These are phyloP conservation scores for Hordeum marinum DNA, from an alignment of 176 grass and related monocot genomes.

Conservation along the genomic window DNA sequence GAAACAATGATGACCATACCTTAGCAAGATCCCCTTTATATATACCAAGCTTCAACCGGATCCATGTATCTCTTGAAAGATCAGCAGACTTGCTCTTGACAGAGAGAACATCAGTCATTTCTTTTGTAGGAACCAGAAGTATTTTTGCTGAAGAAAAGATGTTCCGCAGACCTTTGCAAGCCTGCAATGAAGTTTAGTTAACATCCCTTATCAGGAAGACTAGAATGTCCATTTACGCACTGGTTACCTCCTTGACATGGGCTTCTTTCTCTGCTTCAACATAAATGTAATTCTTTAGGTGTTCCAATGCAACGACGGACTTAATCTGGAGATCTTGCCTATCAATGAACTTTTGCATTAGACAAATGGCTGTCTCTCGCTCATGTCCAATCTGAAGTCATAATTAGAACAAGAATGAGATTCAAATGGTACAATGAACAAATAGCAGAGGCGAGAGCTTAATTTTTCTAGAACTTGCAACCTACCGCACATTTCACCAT, in stretches of 20 bases:
- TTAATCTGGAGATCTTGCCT: constrained; percentile 60
- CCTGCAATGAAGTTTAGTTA: constrained; percentile 38
- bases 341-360: constrained; percentile 90
- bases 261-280: constrained; percentile 82
- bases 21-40: constrained; percentile 94
- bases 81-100: constrained; percentile 70
- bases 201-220: neutral
- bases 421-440: constrained; percentile 24
- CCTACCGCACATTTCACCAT: constrained; percentile 94
- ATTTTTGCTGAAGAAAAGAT: constrained; percentile 68
- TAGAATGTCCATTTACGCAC: constrained; percentile 22
- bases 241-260: constrained; percentile 74
- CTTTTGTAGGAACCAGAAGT: constrained; percentile 62
- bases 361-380: constrained; percentile 51
- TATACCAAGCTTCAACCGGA: constrained; percentile 71
- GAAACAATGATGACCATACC: constrained; percentile 29
- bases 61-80: constrained; percentile 65
- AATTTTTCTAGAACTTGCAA: neutral
- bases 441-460: neutral
- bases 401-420: constrained; percentile 21
- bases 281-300: constrained; percentile 86
- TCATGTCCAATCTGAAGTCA: constrained; percentile 75
- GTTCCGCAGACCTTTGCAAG: constrained; percentile 68
- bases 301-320: constrained; percentile 64
- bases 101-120: constrained; percentile 77